Evolutionary conservation across 768 basidiomycete genomes (phyloP).

Genomic region (Vishniacozyma victoriae): DNA sequence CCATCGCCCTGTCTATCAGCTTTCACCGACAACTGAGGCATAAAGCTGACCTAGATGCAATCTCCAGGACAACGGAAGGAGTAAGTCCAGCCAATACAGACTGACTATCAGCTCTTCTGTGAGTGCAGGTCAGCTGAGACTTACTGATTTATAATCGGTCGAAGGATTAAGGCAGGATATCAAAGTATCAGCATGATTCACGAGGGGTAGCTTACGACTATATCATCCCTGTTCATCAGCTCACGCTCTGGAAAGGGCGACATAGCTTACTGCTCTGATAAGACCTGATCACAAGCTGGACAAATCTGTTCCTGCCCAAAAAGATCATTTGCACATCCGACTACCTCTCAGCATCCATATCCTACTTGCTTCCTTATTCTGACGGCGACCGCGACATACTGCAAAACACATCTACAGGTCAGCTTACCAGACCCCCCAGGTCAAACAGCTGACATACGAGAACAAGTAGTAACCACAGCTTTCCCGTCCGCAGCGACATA

Average conservation of each 20-base stretch:
- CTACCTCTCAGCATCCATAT: too few relatives aligned
- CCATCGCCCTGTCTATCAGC: slow-evolving; percentile 25
- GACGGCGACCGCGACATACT: slow-evolving; percentile 7
- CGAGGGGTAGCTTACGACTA: slow-evolving; percentile 13
- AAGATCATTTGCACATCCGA: slow-evolving; percentile 11
- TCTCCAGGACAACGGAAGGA: slow-evolving; percentile 26
- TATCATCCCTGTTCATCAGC: slow-evolving; percentile 19
- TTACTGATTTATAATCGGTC: slow-evolving; percentile 26
- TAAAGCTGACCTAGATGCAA: slow-evolving; percentile 16
- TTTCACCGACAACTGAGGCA: not conserved
- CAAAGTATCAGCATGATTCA: not conserved
- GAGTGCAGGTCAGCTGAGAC: not conserved
- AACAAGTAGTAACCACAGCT: slow-evolving; percentile 35
- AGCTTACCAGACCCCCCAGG: not conserved
- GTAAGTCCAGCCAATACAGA: slow-evolving; percentile 32
- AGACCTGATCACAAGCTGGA: slow-evolving; percentile 13
- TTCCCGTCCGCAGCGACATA: slow-evolving; percentile 17
- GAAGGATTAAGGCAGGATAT: slow-evolving; percentile 15
- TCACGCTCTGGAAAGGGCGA: not conserved
- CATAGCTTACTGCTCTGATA: slow-evolving; percentile 19
- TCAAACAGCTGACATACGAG: slow-evolving; percentile 12
- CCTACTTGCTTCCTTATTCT: not conserved
- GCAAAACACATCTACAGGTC: slow-evolving; percentile 27
- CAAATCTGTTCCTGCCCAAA: slow-evolving; percentile 11
- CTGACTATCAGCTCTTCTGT: too few relatives aligned